These are phyloP conservation scores for Bryoglossum gracile DNA, from an alignment of 495 filamentous ascomycete species.

Conservation along the genomic window DNA sequence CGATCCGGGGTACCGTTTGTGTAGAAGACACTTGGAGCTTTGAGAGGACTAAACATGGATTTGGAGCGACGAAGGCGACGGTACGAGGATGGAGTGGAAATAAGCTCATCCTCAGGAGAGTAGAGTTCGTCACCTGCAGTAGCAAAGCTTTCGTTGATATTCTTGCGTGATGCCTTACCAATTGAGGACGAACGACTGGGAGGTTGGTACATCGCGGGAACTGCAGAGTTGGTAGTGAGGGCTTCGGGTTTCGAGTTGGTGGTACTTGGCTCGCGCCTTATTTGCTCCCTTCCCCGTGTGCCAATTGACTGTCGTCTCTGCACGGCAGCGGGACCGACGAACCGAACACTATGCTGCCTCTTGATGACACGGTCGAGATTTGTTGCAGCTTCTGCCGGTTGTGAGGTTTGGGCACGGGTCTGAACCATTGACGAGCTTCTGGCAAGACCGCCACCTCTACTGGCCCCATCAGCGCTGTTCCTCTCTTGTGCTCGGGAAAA, in stretches of 20 bases:
- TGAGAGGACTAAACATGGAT: conserved; percentile 59
- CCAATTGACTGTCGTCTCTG: conserved; percentile 13
- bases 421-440: conserved; percentile 11
- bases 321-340: conserved; percentile 36
- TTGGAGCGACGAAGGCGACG: conserved; percentile 65
- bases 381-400: not conserved
- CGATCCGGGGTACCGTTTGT: conserved; percentile 22
- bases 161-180: conserved; percentile 30
- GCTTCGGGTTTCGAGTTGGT: conserved; percentile 14
- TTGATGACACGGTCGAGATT: conserved; percentile 17
- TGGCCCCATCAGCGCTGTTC: conserved; percentile 32
- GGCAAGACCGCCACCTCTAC: conserved; percentile 4
- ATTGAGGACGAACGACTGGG: conserved; percentile 29
- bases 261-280: conserved; percentile 1
- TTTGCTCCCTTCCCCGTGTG: conserved; percentile 19
- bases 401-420: conserved; percentile 26
- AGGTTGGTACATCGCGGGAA: conserved; percentile 22
- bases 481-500: conserved; percentile 51
- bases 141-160: conserved; percentile 29
- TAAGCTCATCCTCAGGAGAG: conserved; percentile 51
- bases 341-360: conserved; percentile 48
- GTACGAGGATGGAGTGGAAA: conserved; percentile 65
- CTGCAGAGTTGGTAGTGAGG: conserved; percentile 20
- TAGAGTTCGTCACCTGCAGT: conserved; percentile 40
- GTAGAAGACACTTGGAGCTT: conserved; percentile 28